phyloP scores from a whole-genome alignment of 768 basidiomycete species.

The Lactarius psammicola region DNA sequence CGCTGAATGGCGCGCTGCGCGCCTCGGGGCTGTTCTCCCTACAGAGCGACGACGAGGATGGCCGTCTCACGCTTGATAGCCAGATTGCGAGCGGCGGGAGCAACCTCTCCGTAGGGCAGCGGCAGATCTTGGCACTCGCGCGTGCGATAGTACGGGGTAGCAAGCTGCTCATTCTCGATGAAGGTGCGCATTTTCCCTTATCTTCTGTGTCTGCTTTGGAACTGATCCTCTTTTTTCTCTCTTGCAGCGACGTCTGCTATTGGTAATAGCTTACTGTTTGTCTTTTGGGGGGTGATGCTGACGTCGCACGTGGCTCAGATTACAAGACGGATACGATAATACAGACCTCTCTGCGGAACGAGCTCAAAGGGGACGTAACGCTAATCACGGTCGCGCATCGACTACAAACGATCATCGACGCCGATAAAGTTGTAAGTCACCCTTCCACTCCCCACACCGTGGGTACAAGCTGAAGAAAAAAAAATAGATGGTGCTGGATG shows the following conservation, averaged over 20 bases:
- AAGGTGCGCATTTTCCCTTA: constrained; percentile 37
- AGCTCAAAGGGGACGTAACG: constrained; percentile 44
- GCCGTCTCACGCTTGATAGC: constrained; percentile 45
- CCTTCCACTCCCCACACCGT: background rate
- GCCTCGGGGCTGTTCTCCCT: constrained; percentile 47
- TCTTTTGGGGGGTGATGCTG: background rate
- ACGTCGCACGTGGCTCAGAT: constrained; percentile 36
- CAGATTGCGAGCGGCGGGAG: constrained; percentile 44
- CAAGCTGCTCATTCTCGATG: constrained; percentile 58
- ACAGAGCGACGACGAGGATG: constrained; percentile 40
- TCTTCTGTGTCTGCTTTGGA: background rate
- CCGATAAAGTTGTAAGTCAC: constrained; percentile 51
- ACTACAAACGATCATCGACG: constrained; percentile 57
- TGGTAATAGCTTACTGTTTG: constrained; percentile 30
- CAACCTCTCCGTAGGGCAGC: constrained; percentile 57
- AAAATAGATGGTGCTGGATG: constrained; percentile 44
- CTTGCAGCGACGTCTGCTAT: constrained; percentile 46
- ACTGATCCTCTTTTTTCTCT: background rate
- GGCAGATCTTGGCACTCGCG: constrained; percentile 59
- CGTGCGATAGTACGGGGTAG: constrained; percentile 57
- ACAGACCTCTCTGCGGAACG: constrained; percentile 52
- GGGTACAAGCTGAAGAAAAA: background rate
- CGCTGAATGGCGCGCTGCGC: constrained; percentile 48
- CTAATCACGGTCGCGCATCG: constrained; percentile 61
- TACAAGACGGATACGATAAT: constrained; percentile 57